Percentiles rank a stretch among this genome's conserved stretches.
These are phyloP conservation scores for Malassezia dermatis DNA, from an alignment of 1,284 basidiomycete genomes.

Conservation along the genomic window DNA sequence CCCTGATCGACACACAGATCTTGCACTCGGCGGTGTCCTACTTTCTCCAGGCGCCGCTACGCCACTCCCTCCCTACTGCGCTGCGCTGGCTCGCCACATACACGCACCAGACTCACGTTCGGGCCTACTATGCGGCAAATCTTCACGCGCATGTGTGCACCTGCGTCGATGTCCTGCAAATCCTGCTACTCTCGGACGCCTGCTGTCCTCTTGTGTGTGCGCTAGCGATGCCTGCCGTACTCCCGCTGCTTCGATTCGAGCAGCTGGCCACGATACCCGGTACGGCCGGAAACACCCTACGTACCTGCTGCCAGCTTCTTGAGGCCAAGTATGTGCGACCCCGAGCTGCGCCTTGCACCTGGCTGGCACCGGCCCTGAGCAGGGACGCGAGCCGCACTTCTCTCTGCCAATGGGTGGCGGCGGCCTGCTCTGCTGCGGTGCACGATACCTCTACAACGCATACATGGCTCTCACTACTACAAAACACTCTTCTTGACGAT, in stretches of 20 bases:
- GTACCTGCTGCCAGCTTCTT: neutral
- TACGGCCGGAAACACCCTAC: neutral
- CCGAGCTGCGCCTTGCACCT: neutral
- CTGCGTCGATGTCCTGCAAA: neutral
- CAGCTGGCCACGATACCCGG: neutral
- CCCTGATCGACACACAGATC: neutral
- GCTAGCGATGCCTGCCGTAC: neutral
- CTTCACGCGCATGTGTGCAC: neutral
- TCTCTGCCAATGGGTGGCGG: neutral
- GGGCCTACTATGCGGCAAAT: neutral
- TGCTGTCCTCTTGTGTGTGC: neutral
- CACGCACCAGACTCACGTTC: neutral
- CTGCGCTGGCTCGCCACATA: conserved; percentile 6
- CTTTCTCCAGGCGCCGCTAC: conserved; percentile 7
- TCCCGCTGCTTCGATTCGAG: neutral
- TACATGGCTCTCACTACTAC: neutral
- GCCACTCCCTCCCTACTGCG: conserved; percentile 1
- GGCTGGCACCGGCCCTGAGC: neutral
- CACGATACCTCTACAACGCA: neutral
- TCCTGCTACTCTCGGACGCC: neutral
- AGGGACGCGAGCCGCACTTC: neutral
- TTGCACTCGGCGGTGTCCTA: conserved; percentile 3
- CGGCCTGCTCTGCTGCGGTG: neutral
- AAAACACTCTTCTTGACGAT: neutral
- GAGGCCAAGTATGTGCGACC: neutral